Conservation (phyloP, 2,329 filamentous ascomycete genomes). For the Aspergillus floridensis region DNA sequence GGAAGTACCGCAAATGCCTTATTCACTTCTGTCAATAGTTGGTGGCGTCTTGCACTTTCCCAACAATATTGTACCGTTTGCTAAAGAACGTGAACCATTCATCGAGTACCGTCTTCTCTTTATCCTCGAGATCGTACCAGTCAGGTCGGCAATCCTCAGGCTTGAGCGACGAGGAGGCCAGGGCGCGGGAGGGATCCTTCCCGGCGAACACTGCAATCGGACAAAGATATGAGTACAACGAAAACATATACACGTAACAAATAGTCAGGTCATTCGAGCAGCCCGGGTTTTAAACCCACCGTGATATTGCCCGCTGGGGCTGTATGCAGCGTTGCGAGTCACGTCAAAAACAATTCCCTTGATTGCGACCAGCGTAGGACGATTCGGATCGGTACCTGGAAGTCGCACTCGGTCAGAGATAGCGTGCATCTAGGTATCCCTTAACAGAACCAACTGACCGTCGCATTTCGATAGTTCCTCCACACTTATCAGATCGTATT, state of each 20-base stretch:
- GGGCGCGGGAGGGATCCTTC: conserved; percentile 89
- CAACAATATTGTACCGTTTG: conserved; percentile 84
- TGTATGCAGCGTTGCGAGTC: conserved; percentile 82
- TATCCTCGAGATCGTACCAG: conserved; percentile 78
- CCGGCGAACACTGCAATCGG: conserved; percentile 78
- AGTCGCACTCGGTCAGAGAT: background rate
- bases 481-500: conserved; percentile 77
- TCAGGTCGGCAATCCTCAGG: conserved; percentile 76
- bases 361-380: conserved; percentile 60
- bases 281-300: conserved; percentile 56
- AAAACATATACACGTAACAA: background rate
- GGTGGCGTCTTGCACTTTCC: conserved; percentile 43
- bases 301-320: conserved; percentile 76
- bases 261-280: background rate
- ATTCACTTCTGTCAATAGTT: conserved; percentile 28
- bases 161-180: conserved; percentile 84
- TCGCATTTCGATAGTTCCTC: conserved; percentile 79
- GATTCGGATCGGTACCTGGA: conserved; percentile 41
- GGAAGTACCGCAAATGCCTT: background rate
- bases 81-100: conserved; percentile 97
- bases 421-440: background rate
- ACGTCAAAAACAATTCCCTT: conserved; percentile 96
- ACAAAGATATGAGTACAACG: background rate
- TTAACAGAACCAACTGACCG: conserved; percentile 57
- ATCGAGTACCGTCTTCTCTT: conserved; percentile 77